Evolutionary conservation across 2,329 filamentous ascomycete genomes (phyloP).

Genomic region (Fusarium coicis): DNA sequence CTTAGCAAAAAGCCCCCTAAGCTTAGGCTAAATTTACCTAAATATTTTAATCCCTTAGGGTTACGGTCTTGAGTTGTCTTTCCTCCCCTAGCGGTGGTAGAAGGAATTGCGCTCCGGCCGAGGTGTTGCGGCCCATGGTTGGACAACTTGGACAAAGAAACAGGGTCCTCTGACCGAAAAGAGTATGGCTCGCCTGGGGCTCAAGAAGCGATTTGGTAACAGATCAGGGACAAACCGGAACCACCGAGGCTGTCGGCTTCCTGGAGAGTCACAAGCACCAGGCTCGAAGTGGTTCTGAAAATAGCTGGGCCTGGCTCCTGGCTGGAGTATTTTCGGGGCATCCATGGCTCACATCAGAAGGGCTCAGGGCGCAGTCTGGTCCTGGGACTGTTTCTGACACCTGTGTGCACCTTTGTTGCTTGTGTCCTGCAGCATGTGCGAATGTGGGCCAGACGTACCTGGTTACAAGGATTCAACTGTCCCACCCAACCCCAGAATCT

Average conservation of each 20-base stretch:
- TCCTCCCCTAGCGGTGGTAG: too few relatives aligned
- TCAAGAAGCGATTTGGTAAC: constrained; percentile 45
- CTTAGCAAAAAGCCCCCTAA: too few relatives aligned
- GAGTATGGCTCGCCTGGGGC: constrained; percentile 30
- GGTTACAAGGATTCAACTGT: constrained; percentile 7
- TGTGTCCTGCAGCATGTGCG: constrained; percentile 2
- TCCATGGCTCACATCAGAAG: constrained; percentile 18
- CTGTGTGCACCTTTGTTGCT: constrained; percentile 26
- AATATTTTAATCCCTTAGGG: too few relatives aligned
- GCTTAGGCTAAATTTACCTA: too few relatives aligned
- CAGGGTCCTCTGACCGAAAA: constrained; percentile 32
- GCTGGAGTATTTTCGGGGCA: constrained; percentile 14
- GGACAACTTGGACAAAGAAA: constrained; percentile 34
- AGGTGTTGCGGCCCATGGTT: constrained; percentile 27
- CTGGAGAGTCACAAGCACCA: constrained; percentile 28
- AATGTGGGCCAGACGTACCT: constrained; percentile 12
- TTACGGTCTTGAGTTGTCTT: too few relatives aligned
- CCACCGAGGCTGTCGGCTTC: constrained; percentile 27
- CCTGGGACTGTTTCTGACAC: constrained; percentile 21
- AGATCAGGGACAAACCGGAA: constrained; percentile 42
- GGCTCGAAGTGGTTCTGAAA: constrained; percentile 19
- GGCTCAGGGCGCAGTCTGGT: constrained; percentile 29
- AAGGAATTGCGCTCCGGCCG: constrained; percentile 19
- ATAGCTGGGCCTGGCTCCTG: constrained; percentile 19
- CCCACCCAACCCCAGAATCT: constrained; percentile 40